Percentiles rank a stretch among this genome's conserved stretches.
Conservation (phyloP, 2,329 filamentous ascomycete genomes). For the Trichoderma harzianum region DNA sequence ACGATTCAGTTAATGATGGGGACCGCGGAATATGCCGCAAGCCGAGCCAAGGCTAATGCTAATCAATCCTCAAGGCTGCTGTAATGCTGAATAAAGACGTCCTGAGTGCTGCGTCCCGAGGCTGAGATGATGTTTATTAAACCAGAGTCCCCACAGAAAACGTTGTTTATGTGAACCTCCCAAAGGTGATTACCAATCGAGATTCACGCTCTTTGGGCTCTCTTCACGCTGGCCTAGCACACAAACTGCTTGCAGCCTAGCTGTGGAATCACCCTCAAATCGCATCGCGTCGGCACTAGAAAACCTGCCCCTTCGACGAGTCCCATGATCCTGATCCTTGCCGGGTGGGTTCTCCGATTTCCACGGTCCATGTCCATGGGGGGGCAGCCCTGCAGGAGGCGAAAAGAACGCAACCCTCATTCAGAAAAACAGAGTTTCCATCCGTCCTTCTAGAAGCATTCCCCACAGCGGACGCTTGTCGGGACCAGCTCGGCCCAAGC, state of each 20-base stretch:
- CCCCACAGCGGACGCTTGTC: conserved; percentile 14
- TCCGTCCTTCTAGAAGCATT: conserved; percentile 14
- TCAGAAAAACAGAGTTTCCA: not conserved
- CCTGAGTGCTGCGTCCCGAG: not conserved
- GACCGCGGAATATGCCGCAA: conserved; percentile 1
- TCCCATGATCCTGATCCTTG: conserved; percentile 8
- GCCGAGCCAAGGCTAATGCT: not conserved
- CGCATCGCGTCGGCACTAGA: not conserved
- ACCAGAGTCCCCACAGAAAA: not conserved
- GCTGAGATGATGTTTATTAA: not conserved
- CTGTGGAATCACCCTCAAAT: not conserved
- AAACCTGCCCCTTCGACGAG: not conserved
- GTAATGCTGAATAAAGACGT: not conserved
- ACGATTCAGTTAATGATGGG: not conserved
- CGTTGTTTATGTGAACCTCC: not conserved
- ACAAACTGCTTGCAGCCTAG: not conserved
- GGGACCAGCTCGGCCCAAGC: conserved; percentile 8
- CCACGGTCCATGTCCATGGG: not conserved
- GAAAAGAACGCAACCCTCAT: conserved; percentile 3
- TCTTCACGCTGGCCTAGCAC: not conserved
- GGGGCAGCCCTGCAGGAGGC: not conserved
- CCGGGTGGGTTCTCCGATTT: not conserved
- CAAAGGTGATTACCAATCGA: not conserved
- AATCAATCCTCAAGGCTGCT: not conserved
- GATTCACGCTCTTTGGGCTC: not conserved